Percentiles rank a stretch among this genome's conserved stretches.
Conservation (phyloP, 2,329 filamentous ascomycete genomes). For the Pseudogymnoascus verrucosus region DNA sequence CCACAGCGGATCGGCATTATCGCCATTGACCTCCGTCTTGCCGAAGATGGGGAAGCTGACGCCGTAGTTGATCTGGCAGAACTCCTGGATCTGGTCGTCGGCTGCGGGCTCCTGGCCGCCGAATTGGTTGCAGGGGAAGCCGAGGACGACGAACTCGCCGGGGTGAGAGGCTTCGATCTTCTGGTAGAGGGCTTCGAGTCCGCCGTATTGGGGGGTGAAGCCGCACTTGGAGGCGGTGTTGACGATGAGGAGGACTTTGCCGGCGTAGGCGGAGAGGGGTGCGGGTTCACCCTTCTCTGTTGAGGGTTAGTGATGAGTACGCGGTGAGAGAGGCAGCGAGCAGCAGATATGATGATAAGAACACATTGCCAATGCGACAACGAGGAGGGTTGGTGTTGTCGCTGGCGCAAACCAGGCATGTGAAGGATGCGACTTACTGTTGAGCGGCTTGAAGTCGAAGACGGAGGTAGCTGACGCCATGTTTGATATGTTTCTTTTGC, state of each 20-base stretch:
- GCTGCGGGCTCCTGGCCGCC: conserved; percentile 78
- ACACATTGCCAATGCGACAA: background rate
- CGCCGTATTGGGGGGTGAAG: conserved; percentile 92
- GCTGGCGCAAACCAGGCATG: background rate
- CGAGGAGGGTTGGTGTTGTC: background rate
- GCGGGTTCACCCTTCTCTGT: conserved; percentile 67
- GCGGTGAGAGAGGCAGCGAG: conserved; percentile 6
- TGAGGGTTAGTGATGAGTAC: conserved; percentile 14
- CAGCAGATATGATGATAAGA: background rate
- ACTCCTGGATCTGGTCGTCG: conserved; percentile 71
- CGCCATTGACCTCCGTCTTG: conserved; percentile 92
- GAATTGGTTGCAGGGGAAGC: conserved; percentile 99
- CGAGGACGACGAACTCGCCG: conserved; percentile 77
- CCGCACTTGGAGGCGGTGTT: conserved; percentile 99
- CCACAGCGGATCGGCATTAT: conserved; percentile 69
- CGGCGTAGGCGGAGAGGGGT: conserved; percentile 63
- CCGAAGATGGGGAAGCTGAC: conserved; percentile 84
- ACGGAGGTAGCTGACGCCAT: conserved; percentile 66
- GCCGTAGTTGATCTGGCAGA: conserved; percentile 91
- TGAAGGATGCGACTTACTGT: conserved; percentile 50
- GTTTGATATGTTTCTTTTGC: conserved; percentile 16
- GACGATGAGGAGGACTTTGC: conserved; percentile 91
- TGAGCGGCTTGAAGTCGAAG: conserved; percentile 76
- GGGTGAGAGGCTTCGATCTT: conserved; percentile 58
- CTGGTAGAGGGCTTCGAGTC: conserved; percentile 87